phyloP scores from a whole-genome alignment of 257 asterid genomes.

The Solanum dulcamara region DNA sequence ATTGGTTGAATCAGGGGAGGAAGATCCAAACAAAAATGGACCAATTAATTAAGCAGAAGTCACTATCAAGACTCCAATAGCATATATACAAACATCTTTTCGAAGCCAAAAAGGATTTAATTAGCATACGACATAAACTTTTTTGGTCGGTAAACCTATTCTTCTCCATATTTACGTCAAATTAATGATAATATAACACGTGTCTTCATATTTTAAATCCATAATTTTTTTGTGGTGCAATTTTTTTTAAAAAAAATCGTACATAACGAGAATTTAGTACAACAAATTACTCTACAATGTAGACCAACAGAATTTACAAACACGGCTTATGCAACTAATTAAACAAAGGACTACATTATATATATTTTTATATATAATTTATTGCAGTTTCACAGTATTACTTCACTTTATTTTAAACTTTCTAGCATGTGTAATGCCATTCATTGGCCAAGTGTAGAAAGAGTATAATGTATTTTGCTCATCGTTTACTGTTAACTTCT shows the following conservation, averaged over 20 bases:
- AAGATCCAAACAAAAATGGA: neutral
- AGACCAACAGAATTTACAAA: neutral
- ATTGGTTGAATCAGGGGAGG: neutral
- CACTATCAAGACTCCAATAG: neutral
- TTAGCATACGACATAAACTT: neutral
- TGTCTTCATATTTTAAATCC: neutral
- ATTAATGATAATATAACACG: neutral
- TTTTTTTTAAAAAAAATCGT: too few species aligned
- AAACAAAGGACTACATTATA: neutral
- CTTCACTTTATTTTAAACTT: too few species aligned
- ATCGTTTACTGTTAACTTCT: too few species aligned
- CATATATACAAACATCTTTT: neutral
- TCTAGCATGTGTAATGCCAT: too few species aligned
- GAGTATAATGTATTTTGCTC: neutral
- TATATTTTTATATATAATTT: neutral
- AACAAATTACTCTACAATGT: neutral
- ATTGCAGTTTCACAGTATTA: too few species aligned
- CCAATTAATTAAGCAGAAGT: neutral
- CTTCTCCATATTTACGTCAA: neutral
- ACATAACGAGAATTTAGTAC: neutral
- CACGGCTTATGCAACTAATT: neutral
- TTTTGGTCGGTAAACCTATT: neutral
- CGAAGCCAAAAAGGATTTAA: neutral
- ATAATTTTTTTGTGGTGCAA: too few species aligned
- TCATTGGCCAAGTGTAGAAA: neutral